phyloP scores from a whole-genome alignment of 805 yeast genomes.

The Wickerhamomyces bovis region DNA sequence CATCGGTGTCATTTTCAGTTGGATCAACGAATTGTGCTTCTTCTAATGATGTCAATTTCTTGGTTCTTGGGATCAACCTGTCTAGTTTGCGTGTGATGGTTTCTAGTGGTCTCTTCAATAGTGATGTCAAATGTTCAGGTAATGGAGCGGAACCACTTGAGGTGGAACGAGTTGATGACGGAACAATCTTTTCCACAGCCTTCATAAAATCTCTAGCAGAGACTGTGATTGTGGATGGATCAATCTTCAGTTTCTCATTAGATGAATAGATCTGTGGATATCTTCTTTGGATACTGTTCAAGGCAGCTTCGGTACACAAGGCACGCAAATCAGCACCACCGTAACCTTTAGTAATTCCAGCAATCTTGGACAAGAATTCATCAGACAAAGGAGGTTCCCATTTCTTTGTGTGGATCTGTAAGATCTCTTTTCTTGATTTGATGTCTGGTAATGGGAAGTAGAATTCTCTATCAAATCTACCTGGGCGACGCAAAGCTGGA shows the following conservation, averaged over 20 bases:
- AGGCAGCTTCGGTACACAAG: constrained; percentile 91
- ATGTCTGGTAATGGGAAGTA: constrained; percentile 90
- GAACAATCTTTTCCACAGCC: constrained; percentile 82
- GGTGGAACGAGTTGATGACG: constrained; percentile 85
- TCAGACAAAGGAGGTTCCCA: constrained; percentile 75
- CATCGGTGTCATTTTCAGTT: constrained; percentile 48
- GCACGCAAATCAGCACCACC: constrained; percentile 98
- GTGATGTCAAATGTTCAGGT: constrained; percentile 64
- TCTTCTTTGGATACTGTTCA: constrained; percentile 82
- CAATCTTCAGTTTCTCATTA: constrained; percentile 63
- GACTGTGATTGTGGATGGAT: constrained; percentile 67
- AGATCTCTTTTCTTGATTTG: constrained; percentile 70
- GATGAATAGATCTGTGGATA: constrained; percentile 90
- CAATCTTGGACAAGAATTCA: constrained; percentile 57
- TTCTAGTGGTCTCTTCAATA: constrained; percentile 48
- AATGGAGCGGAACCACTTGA: constrained; percentile 70
- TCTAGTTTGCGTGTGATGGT: constrained; percentile 44
- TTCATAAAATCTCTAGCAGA: constrained; percentile 78
- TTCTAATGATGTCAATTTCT: constrained; percentile 52
- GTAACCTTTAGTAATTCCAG: constrained; percentile 84
- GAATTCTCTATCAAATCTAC: constrained; percentile 94
- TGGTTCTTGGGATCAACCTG: constrained; percentile 53
- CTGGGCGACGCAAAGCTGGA: constrained; percentile 95
- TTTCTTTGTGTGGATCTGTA: constrained; percentile 78
- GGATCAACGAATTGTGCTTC: constrained; percentile 64